phyloP scores from a whole-genome alignment of 2,329 filamentous ascomycete species.

The Botrytis porri region DNA sequence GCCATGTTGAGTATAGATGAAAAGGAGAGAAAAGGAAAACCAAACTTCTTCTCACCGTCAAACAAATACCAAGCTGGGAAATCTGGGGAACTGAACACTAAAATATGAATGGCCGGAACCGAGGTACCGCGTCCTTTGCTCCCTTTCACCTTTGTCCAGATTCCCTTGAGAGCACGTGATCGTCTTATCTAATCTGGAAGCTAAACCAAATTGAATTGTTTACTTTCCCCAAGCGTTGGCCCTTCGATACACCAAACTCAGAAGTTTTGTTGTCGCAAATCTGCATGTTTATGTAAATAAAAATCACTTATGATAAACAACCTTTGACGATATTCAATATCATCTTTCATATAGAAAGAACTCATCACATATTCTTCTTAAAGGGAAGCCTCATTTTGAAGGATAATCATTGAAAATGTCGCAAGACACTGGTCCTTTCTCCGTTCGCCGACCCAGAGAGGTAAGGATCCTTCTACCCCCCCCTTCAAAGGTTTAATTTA shows the following conservation, averaged over 20 bases:
- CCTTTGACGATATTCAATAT: background rate
- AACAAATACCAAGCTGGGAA: slow-evolving; percentile 1
- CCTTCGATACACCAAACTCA: slow-evolving; percentile 6
- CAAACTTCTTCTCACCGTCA: slow-evolving; percentile 7
- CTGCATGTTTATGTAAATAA: background rate
- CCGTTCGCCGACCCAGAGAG: slow-evolving; percentile 87
- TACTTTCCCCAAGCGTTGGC: slow-evolving; percentile 17
- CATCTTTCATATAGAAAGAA: slow-evolving; percentile 13
- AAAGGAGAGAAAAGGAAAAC: background rate
- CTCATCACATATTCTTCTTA: background rate
- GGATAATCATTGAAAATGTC: slow-evolving; percentile 58
- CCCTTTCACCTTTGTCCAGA: background rate
- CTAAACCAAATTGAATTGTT: slow-evolving; percentile 17
- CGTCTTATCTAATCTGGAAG: background rate
- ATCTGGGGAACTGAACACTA: slow-evolving; percentile 16
- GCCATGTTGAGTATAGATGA: slow-evolving; percentile 52
- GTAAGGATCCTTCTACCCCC: slow-evolving; percentile 48
- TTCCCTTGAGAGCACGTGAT: slow-evolving; percentile 1
- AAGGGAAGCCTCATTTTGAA: background rate
- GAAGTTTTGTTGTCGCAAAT: slow-evolving; percentile 18
- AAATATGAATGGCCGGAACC: slow-evolving; percentile 26
- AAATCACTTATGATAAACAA: background rate
- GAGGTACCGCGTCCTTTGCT: slow-evolving; percentile 20
- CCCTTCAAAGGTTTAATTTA: background rate
- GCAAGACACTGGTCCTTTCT: slow-evolving; percentile 85